Conservation (phyloP, 2,329 filamentous ascomycete species). For the Sporothrix pseudoabietina region DNA sequence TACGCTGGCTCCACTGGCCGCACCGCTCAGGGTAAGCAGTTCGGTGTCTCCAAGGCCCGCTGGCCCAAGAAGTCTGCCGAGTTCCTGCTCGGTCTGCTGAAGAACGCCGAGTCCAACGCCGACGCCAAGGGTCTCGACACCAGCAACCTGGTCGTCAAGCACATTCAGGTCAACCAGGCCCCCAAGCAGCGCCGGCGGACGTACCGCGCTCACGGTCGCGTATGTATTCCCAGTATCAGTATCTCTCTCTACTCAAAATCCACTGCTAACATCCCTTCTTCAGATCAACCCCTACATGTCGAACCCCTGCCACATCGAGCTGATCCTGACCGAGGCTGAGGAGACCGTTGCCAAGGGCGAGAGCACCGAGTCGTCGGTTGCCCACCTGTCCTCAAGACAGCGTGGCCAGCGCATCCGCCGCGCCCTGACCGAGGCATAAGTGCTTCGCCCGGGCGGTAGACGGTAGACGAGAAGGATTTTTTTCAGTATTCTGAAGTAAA, state of each 20-base stretch:
- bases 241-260: not conserved
- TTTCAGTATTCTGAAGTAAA: slow-evolving; percentile 2
- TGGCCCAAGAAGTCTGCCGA: slow-evolving; percentile 99
- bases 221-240: slow-evolving; percentile 59
- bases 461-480: not conserved
- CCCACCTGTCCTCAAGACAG: slow-evolving; percentile 86
- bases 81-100: slow-evolving; percentile 95
- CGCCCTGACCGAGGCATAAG: slow-evolving; percentile 66
- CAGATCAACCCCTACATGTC: slow-evolving; percentile 99
- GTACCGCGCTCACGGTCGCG: slow-evolving; percentile 99
- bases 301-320: slow-evolving; percentile 99
- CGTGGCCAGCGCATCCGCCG: slow-evolving; percentile 70
- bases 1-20: slow-evolving; percentile 95
- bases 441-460: slow-evolving; percentile 5
- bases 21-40: slow-evolving; percentile 98
- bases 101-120: slow-evolving; percentile 96
- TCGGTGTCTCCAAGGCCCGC: slow-evolving; percentile 95
- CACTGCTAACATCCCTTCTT: slow-evolving; percentile 4
- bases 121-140: slow-evolving; percentile 98
- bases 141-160: slow-evolving; percentile 96
- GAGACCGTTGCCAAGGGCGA: slow-evolving; percentile 93
- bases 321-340: slow-evolving; percentile 97
- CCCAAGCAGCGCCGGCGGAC: slow-evolving; percentile 99
- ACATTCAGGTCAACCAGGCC: slow-evolving; percentile 99
- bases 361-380: slow-evolving; percentile 64